These are phyloP conservation scores for Calendula officinalis DNA, from an alignment of 129 eudicot genomes.

Conservation along the genomic window DNA sequence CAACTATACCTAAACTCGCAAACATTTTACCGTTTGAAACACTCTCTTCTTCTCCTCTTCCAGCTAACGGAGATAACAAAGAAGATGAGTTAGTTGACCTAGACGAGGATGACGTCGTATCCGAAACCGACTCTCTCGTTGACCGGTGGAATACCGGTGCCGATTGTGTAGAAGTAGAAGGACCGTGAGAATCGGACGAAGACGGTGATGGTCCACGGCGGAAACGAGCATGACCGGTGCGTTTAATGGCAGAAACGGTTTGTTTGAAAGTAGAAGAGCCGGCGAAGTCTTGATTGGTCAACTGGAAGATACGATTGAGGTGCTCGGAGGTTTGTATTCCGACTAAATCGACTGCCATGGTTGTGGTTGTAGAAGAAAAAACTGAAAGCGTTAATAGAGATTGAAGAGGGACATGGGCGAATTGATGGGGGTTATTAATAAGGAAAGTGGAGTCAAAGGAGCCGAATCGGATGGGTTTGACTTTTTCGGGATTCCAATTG, in stretches of 20 bases:
- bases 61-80: slow-evolving; percentile 44
- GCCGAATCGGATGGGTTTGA: slow-evolving; percentile 34
- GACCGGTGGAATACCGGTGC: slow-evolving; percentile 24
- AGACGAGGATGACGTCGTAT: slow-evolving; percentile 39
- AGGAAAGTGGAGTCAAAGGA: slow-evolving; percentile 19
- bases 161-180: slow-evolving; percentile 39
- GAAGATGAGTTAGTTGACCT: slow-evolving; percentile 65
- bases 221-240: slow-evolving; percentile 44
- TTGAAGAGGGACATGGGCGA: slow-evolving; percentile 14
- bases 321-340: slow-evolving; percentile 28
- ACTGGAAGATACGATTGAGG: slow-evolving; percentile 31
- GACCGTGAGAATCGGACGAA: slow-evolving; percentile 27
- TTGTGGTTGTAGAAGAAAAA: background rate
- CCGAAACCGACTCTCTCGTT: slow-evolving; percentile 9
- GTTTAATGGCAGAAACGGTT: slow-evolving; percentile 17
- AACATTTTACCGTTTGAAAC: slow-evolving; percentile 62
- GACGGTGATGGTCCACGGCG: slow-evolving; percentile 31
- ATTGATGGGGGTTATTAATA: background rate
- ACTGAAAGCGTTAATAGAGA: background rate
- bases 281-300: slow-evolving; percentile 27
- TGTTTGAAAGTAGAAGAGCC: slow-evolving; percentile 21
- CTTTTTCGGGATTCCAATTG: slow-evolving; percentile 24
- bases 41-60: slow-evolving; percentile 57
- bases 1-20: slow-evolving; percentile 24
- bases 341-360: slow-evolving; percentile 40